Evolutionary conservation across 1,284 basidiomycete species (phyloP), one percentile per base, ranked within the genome.

Genomic region (Ceratobasidium sp.): DNA sequence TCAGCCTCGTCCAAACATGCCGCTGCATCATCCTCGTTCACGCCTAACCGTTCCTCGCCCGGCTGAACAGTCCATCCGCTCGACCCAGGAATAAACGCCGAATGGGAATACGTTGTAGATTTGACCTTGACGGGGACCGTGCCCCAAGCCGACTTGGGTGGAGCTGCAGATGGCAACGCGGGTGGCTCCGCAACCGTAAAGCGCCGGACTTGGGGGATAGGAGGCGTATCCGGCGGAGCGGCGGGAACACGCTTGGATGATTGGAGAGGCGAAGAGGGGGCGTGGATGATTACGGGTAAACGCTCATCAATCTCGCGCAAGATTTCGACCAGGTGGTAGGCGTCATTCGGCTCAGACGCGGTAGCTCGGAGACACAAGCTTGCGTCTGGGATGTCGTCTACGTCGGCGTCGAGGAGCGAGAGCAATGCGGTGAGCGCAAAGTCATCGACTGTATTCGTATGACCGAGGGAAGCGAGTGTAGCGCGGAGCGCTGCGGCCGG

Each of bases 321-420:
- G 10, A 78, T 74, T 33, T 75, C 71, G 52, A 78, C 38, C 3
- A 78, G 73, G 46, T 76, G 65, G 23, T 69, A 75, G 9, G 78
- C 78, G 28, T 76, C 68, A 23, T 78, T 66, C 13, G 78, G 71
- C 50, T 78, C 44, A 20, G 65, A 69, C 9, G 71, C 65, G 23
- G 71, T 75, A 13, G 78, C 78, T 40, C 48, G 52, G 44, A 78
- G 78, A 33, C 78, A 78, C 20, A 78, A 23, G 52, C 48, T 75
- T 9, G 78, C 78, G 56, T 78, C 78, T 4, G 59, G 61, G 26
- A 69, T 62, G 20, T 68, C 74, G 2, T 66, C 64, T 15, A 57
- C 23, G 2, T 12, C 46, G 56, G 33, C 64, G 40, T 76, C 73
- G 28, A 76, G 59, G 13, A 76, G 64, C 0, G 62, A 10, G 12